These are phyloP conservation scores for Apiotrichum gracile DNA, from an alignment of 1,284 basidiomycete species.

Conservation along the genomic window DNA sequence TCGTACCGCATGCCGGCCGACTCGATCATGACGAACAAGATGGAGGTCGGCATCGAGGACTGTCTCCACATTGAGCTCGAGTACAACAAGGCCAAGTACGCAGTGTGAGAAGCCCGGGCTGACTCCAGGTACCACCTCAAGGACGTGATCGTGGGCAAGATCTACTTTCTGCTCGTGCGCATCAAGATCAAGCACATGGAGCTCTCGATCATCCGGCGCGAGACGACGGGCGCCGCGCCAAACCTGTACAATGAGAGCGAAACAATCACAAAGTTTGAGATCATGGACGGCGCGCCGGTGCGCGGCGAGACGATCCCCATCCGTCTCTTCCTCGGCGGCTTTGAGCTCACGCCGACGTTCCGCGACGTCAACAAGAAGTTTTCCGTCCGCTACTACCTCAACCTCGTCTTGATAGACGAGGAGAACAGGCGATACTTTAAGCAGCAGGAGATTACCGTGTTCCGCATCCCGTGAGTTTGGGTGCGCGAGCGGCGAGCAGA, in stretches of 20 bases:
- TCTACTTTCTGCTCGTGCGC: slow-evolving; percentile 95
- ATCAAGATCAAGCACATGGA: slow-evolving; percentile 99
- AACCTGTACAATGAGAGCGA: slow-evolving; percentile 99
- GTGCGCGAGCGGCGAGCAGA: not conserved
- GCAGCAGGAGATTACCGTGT: slow-evolving; percentile 47
- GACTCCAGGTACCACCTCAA: slow-evolving; percentile 83
- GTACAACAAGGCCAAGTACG: slow-evolving; percentile 97
- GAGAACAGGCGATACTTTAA: slow-evolving; percentile 63
- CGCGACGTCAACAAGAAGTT: slow-evolving; percentile 99
- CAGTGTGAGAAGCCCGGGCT: slow-evolving; percentile 10
- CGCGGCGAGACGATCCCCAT: slow-evolving; percentile 98
- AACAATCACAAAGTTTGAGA: slow-evolving; percentile 99
- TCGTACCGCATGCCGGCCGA: slow-evolving; percentile 98
- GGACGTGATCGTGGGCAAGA: slow-evolving; percentile 98
- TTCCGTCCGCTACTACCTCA: slow-evolving; percentile 91
- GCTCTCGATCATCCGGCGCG: slow-evolving; percentile 91
- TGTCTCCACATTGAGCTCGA: slow-evolving; percentile 99
- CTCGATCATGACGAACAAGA: slow-evolving; percentile 95
- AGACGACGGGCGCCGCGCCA: slow-evolving; percentile 91
- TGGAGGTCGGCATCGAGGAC: slow-evolving; percentile 99
- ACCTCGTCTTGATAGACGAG: slow-evolving; percentile 94
- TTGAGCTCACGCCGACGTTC: slow-evolving; percentile 97
- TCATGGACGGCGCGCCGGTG: slow-evolving; percentile 96
- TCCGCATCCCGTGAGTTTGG: slow-evolving; percentile 21
- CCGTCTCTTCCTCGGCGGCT: slow-evolving; percentile 93